Evolutionary conservation across 768 basidiomycete species (phyloP).

Genomic region (Boletus rex-veris): DNA sequence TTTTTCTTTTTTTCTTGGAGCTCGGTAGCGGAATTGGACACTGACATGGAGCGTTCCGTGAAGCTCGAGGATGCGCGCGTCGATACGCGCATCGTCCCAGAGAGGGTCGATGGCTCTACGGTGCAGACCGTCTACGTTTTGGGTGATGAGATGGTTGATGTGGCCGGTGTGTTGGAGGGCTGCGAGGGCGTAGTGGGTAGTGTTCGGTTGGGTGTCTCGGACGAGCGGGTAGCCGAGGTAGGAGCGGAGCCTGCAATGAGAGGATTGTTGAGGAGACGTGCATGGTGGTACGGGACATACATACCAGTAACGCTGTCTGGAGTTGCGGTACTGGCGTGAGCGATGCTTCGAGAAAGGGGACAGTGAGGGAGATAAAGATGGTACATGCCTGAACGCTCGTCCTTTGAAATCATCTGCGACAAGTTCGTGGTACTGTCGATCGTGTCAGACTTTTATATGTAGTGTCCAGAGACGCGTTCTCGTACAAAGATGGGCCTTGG

Average conservation of each 20-base stretch:
- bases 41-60: constrained; percentile 85
- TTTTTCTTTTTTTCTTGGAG: background rate
- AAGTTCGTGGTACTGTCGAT: constrained; percentile 69
- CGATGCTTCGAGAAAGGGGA: background rate
- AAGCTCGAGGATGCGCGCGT: constrained; percentile 65
- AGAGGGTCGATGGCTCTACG: constrained; percentile 64
- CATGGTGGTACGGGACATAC: constrained; percentile 8
- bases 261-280: too few relatives aligned
- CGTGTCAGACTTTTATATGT: constrained; percentile 9
- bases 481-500: constrained; percentile 56
- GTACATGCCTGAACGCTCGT: constrained; percentile 60
- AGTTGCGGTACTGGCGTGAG: constrained; percentile 6
- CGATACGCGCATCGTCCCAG: constrained; percentile 35
- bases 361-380: background rate
- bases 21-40: background rate
- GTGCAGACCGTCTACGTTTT: constrained; percentile 94
- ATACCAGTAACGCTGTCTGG: constrained; percentile 82
- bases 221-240: constrained; percentile 87
- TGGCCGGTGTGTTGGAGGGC: constrained; percentile 71
- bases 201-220: constrained; percentile 78
- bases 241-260: constrained; percentile 58
- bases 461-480: background rate
- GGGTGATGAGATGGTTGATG: constrained; percentile 69
- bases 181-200: constrained; percentile 84
- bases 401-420: constrained; percentile 70